Evolutionary conservation across 805 yeast species (phyloP), one percentile per base, ranked within the genome.

Genomic region (Ogataea haglerorum): DNA sequence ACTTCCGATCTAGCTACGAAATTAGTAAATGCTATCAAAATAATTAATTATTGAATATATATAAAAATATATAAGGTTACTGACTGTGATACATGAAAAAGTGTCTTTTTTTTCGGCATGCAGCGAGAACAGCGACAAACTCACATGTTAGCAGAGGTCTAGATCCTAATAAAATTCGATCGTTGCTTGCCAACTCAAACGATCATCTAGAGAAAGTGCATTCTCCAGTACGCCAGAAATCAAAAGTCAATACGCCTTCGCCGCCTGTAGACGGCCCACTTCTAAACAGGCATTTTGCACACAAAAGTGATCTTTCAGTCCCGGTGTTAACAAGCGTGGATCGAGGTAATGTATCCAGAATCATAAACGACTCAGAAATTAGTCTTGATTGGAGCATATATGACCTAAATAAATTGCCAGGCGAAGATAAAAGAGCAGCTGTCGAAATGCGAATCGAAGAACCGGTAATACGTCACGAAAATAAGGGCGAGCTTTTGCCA

Each of bases 381-480:
- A 57, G 60, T 16, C 65, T 76, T 30, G 85, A 81, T 49, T 82
- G 89, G 88, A 72, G 82, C 12, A 65, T 75, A 15, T 72, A 69
- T 6, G 57, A 64, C 5, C 80, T 73, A 45, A 49, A 62, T 10
- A 74, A 77, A 15, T 76, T 83, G 4, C 91, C 88, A 0, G 82
- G 78, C 25, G 72, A 77, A 30, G 54, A 49, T 17, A 38, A 46
- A 44, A 43, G 64, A 45, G 13, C 47, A 34, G 10, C n/a, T 9
- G n/a, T 13, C 5, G 34, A 39, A 9, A 10, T 30, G 6, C 19
- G 25, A 6, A 12, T 10, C n/a, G 18, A 6, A 7, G 8, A 13
- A 5, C 18, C 17, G 3, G 47, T 40, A 18, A 38, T 19, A 13
- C 36, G 37, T 24, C 33, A 33, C n/a, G 27, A 38, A 15, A 17